phyloP scores from a whole-genome alignment of 805 yeast genomes.

The Myxozyma neotropica region DNA sequence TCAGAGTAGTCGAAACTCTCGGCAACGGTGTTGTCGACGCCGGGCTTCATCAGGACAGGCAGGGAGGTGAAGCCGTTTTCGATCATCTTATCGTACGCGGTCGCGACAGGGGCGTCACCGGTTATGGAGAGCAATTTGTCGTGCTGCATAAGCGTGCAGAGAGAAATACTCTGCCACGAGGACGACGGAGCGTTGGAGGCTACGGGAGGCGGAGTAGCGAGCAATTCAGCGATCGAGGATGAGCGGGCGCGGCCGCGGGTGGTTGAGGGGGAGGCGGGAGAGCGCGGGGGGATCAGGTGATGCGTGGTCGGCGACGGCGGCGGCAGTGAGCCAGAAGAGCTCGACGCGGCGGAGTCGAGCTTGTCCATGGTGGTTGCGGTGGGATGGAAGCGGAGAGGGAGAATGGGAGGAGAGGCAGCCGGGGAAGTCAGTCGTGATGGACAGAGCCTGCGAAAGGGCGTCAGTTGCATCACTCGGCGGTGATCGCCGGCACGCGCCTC shows the following conservation, averaged over 20 bases:
- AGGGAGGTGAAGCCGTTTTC: conserved; percentile 77
- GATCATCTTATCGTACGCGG: conserved; percentile 79
- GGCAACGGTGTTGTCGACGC: conserved; percentile 61
- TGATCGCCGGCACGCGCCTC: too few species aligned
- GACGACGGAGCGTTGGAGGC: conserved; percentile 12
- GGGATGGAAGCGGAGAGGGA: background rate
- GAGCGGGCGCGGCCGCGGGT: conserved; percentile 29
- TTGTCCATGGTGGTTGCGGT: background rate
- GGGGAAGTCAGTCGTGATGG: background rate
- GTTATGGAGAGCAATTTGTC: conserved; percentile 74
- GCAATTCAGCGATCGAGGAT: conserved; percentile 40
- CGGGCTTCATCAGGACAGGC: conserved; percentile 58
- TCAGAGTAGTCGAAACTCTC: conserved; percentile 91
- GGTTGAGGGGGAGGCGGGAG: conserved; percentile 15
- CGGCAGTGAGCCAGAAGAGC: background rate
- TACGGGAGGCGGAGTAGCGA: conserved; percentile 42
- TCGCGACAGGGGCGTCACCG: conserved; percentile 73
- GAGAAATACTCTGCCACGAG: conserved; percentile 68
- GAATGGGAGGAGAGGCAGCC: too few species aligned
- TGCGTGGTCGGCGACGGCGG: conserved; percentile 5
- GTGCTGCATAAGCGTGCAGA: conserved; percentile 74
- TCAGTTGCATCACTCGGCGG: too few species aligned
- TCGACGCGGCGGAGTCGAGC: conserved; percentile 1
- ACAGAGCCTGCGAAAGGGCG: too few species aligned
- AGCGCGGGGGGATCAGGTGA: conserved; percentile 11